Evolutionary conservation across 352 stramenopile genomes (phyloP), one percentile per base, ranked within the genome.

Genomic region (Pythium scleroteichum): DNA sequence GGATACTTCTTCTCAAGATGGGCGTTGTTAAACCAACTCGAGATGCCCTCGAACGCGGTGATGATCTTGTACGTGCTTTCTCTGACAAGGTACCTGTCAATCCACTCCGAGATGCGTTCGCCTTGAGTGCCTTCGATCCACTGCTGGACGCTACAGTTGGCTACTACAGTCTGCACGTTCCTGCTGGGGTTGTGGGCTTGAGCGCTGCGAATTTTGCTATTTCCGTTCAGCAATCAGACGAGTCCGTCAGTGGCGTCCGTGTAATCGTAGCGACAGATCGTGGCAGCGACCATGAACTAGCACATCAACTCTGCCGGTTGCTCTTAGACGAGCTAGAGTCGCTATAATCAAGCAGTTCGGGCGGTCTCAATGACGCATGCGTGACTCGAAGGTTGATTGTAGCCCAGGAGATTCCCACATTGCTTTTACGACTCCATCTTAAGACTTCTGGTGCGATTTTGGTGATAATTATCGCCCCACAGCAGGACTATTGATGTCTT

Each of bases 101-200:
- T 40, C 33, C 54, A n/a, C 68, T 92, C 35, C 72, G 82, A 14
- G 66, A 82, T 0, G 49, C 79, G 20, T 46, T 92, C 19, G 54
- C 73, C 6, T 50, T 90, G 23, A 85, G 69, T 68, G 75, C 82
- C 13, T 76, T 90, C 13, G 69, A 88, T 24, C 75, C 76, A 19
- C 70, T 92, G 27, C 39, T 87, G 33, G 86, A 66, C 14, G 42
- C 51, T 10, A 62, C 76, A 12, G 29, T 63, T 5, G 82, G 82
- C 24, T 71, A 76, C 26, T 92, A 92, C 56, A 64, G 70, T 13
- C 69, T 90, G 12, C 3, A 8, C 23, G 6, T 64, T 0, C 20
- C 48, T 0, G 47, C 40, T 4, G 59, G 59, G 1, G 29, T 56
- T 9, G 9, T 66, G 10, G 33, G 20, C 12, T 20, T 13, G 0